Conservation (phyloP, 139 green algal genomes). For the Picochlorum sp. region DNA sequence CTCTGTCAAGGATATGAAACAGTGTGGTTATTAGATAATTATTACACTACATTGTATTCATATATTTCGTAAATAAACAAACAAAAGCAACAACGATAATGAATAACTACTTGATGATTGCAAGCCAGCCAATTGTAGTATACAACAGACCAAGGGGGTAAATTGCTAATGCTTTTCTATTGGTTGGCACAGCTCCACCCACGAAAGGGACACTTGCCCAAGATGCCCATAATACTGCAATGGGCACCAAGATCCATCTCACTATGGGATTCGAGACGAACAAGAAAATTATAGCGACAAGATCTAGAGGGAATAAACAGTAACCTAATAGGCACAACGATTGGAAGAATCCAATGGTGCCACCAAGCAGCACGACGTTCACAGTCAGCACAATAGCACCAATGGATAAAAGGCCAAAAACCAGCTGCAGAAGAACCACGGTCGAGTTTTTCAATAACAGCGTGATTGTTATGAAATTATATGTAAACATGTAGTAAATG, state of each 20-base stretch:
- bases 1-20: neutral
- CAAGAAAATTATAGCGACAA: slow-evolving; percentile 65
- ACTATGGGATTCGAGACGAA: slow-evolving; percentile 12
- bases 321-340: slow-evolving; percentile 93
- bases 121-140: slow-evolving; percentile 66
- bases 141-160: slow-evolving; percentile 92
- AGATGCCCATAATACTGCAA: slow-evolving; percentile 61
- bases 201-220: slow-evolving; percentile 85
- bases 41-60: neutral
- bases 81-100: neutral
- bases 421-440: slow-evolving; percentile 49
- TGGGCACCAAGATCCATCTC: slow-evolving; percentile 31
- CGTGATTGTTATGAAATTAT: neutral
- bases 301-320: slow-evolving; percentile 91
- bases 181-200: slow-evolving; percentile 52
- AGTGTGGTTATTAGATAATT: neutral
- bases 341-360: slow-evolving; percentile 97
- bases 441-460: too few species aligned
- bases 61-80: neutral
- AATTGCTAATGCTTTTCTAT: slow-evolving; percentile 69
- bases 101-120: slow-evolving; percentile 45
- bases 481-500: slow-evolving; percentile 4
- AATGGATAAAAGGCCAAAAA: slow-evolving; percentile 77
- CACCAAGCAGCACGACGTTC: slow-evolving; percentile 92
- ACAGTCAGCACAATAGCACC: slow-evolving; percentile 88